Evolutionary conservation across 2,329 filamentous ascomycete genomes (phyloP).

Genomic region (Aureobasidium sp.): DNA sequence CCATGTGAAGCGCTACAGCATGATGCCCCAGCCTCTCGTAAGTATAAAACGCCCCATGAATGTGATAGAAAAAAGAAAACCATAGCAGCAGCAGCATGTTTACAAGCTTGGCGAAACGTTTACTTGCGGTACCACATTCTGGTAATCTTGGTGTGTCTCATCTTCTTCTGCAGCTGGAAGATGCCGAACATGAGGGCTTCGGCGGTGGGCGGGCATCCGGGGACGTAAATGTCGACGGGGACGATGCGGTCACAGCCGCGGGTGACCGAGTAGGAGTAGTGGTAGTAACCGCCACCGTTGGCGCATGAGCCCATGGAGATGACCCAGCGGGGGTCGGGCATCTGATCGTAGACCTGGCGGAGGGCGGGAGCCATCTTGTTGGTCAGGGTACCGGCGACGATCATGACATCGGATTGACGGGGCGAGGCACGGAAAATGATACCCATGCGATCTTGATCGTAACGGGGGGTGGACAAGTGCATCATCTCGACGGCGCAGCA

Average conservation of each 20-base stretch:
- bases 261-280: conserved; percentile 72
- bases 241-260: conserved; percentile 70
- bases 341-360: conserved; percentile 85
- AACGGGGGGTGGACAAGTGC: conserved; percentile 79
- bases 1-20: conserved; percentile 9
- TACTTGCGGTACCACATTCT: conserved; percentile 51
- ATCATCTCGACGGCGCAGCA: conserved; percentile 93
- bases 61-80: background rate
- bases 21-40: conserved; percentile 8
- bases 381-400: conserved; percentile 84
- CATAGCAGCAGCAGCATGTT: background rate
- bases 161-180: conserved; percentile 72
- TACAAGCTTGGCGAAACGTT: background rate
- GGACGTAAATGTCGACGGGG: conserved; percentile 74
- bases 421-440: conserved; percentile 88
- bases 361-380: conserved; percentile 93
- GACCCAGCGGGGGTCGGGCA: conserved; percentile 84
- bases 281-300: conserved; percentile 77
- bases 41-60: conserved; percentile 10
- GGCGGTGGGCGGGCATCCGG: conserved; percentile 56
- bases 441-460: conserved; percentile 81
- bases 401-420: conserved; percentile 86
- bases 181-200: conserved; percentile 54
- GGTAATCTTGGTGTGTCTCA: conserved; percentile 51
- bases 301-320: conserved; percentile 78